phyloP scores from a whole-genome alignment of 768 basidiomycete species.

The Podaxis rugospora region DNA sequence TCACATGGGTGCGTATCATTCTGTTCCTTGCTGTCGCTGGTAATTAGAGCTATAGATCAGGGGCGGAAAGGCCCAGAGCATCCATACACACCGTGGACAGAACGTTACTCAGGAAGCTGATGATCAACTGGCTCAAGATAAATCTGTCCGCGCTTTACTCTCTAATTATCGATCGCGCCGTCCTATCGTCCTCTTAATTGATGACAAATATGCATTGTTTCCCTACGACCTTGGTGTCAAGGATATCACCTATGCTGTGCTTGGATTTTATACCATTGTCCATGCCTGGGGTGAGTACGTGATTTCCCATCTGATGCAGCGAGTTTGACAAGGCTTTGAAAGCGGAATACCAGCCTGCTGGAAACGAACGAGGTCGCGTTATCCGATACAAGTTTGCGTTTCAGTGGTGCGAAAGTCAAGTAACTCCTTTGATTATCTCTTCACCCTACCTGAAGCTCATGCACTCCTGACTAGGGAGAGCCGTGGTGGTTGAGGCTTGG shows the following conservation, averaged over 20 bases:
- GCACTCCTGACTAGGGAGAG: constrained; percentile 27
- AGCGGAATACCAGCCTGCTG: constrained; percentile 63
- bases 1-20: constrained; percentile 67
- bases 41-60: constrained; percentile 26
- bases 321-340: neutral
- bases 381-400: constrained; percentile 81
- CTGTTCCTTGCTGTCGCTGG: neutral
- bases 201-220: constrained; percentile 69
- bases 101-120: constrained; percentile 38
- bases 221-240: constrained; percentile 58
- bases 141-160: constrained; percentile 66
- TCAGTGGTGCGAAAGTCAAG: constrained; percentile 78
- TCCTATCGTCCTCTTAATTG: constrained; percentile 68
- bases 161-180: constrained; percentile 47
- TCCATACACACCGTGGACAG: constrained; percentile 39
- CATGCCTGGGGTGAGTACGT: constrained; percentile 61
- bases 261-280: constrained; percentile 71
- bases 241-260: constrained; percentile 44
- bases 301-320: neutral
- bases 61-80: constrained; percentile 65
- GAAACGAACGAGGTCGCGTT: constrained; percentile 46
- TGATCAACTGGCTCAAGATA: constrained; percentile 67
- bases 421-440: constrained; percentile 9
- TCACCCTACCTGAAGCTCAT: neutral
- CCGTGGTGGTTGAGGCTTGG: constrained; percentile 39